Evolutionary conservation across 805 yeast species (phyloP), one percentile per base, ranked within the genome.

Genomic region (Jamesozyma piceae): DNA sequence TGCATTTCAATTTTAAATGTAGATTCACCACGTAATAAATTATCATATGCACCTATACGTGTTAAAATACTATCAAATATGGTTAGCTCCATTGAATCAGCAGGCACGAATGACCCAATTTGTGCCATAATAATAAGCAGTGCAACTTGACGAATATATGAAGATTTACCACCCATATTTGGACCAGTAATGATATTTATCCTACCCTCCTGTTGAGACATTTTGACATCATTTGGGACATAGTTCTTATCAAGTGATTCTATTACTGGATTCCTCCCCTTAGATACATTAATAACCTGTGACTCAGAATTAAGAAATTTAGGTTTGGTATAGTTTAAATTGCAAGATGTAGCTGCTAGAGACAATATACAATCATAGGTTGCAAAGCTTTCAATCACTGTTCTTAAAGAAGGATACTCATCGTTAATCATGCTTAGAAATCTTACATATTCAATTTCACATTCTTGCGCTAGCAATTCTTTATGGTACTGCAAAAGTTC

Each of bases 1-100:
- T 87, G 69, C 97, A 92, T 88, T 62, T 92, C 99, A 22, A 95
- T 85, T 85, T 85, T 84, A 56, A 89, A 88, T 0, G 95, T 88
- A 0, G 95, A 84, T 51, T 83, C 77, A 2, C 92, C 90, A 19
- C 68, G 68, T 39, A 86, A 51, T 36, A 88, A 67, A 53, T 86
- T 77, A 62, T 88, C 97, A 31, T 75, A 72, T 0, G 95, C 92
- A 0, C 95, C 95, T 78, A 86, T 81, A 37, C 92, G 64, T 1
- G 78, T 73, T 41, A 60, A 65, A 0, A 75, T 59, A 15, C 69
- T 72, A 54, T 80, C 88, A 51, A 87, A 78, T 1, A 86, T 63
- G 1, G 95, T 84, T 27, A 85, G 49, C 4, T 64, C 62, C 1
- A 84, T 84, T 1, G 54, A 48, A 2, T 68, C 64, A 9, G 77